Evolutionary conservation across 2,329 filamentous ascomycete species (phyloP).

Genomic region (Amauroascus niger): DNA sequence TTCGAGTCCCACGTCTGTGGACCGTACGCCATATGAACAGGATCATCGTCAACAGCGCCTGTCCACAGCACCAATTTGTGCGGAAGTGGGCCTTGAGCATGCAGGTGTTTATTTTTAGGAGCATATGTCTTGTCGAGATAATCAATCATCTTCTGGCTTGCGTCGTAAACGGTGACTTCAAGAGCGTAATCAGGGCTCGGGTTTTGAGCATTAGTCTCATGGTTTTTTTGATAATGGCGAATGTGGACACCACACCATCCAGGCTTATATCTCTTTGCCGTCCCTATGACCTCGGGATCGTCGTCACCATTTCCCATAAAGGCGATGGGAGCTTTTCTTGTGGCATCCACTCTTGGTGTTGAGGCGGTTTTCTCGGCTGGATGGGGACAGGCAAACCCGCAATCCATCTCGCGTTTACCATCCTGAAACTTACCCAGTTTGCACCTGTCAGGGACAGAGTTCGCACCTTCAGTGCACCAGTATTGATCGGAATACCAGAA

Average conservation of each 20-base stretch:
- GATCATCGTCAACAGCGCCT: conserved; percentile 3
- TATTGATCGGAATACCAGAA: conserved; percentile 11
- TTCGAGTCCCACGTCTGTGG: background rate
- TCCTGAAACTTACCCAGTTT: background rate
- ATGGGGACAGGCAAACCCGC: conserved; percentile 7
- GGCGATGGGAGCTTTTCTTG: conserved; percentile 7
- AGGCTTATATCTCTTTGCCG: conserved; percentile 1
- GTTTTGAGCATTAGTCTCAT: conserved; percentile 4
- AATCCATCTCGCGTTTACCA: conserved; percentile 8
- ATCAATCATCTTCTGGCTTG: background rate
- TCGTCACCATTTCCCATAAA: conserved; percentile 8
- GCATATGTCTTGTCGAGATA: conserved; percentile 10
- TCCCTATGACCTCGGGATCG: conserved; percentile 7
- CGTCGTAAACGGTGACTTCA: conserved; percentile 8
- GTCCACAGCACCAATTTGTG: conserved; percentile 5
- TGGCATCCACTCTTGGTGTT: background rate
- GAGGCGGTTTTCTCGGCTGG: background rate
- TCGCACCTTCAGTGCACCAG: conserved; percentile 9
- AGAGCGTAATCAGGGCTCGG: conserved; percentile 4
- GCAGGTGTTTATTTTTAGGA: background rate
- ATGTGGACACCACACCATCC: conserved; percentile 8
- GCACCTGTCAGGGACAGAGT: background rate
- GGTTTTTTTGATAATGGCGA: conserved; percentile 7
- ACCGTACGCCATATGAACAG: conserved; percentile 3
- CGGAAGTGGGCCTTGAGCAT: conserved; percentile 6